A percentile compares a stretch with the other conserved stretches of the same genome.
Conservation (phyloP, 1,284 basidiomycete genomes). For the Malassezia japonica region DNA sequence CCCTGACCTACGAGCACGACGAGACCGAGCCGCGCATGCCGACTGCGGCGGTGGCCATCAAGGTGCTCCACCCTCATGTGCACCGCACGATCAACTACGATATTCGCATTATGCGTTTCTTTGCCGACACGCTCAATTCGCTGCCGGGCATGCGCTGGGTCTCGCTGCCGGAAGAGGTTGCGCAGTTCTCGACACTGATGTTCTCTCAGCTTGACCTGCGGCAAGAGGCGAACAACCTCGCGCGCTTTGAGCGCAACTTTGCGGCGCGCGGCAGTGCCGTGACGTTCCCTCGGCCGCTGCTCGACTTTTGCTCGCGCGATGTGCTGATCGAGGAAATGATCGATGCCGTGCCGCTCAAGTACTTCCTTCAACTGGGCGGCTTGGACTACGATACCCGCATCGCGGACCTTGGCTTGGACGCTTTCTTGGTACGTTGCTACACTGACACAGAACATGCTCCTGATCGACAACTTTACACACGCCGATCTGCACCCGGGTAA, state of each 20-base stretch:
- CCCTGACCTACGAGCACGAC: slow-evolving; percentile 36
- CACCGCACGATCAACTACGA: slow-evolving; percentile 73
- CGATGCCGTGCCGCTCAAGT: slow-evolving; percentile 81
- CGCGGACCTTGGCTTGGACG: slow-evolving; percentile 85
- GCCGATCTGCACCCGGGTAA: slow-evolving; percentile 78
- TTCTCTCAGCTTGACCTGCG: slow-evolving; percentile 82
- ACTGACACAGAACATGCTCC: slow-evolving; percentile 73
- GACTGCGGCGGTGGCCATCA: slow-evolving; percentile 69
- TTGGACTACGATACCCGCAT: slow-evolving; percentile 73
- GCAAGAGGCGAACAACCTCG: slow-evolving; percentile 78
- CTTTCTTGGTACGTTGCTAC: slow-evolving; percentile 66
- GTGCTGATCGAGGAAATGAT: slow-evolving; percentile 86
- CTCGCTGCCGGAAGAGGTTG: slow-evolving; percentile 87
- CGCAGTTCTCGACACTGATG: slow-evolving; percentile 96
- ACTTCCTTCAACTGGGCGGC: slow-evolving; percentile 77
- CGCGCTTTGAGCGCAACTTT: slow-evolving; percentile 79
- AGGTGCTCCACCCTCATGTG: slow-evolving; percentile 74
- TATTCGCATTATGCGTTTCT: slow-evolving; percentile 86
- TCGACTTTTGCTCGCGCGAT: slow-evolving; percentile 66
- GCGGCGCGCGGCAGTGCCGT: slow-evolving; percentile 63
- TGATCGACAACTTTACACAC: slow-evolving; percentile 96
- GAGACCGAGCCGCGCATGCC: slow-evolving; percentile 19
- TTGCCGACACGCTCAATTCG: slow-evolving; percentile 67
- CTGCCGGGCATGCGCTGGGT: slow-evolving; percentile 94
- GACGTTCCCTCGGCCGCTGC: slow-evolving; percentile 78